These are phyloP conservation scores for Isoetes taiwanensis DNA, from an alignment of 75 land plant species.

Conservation along the genomic window DNA sequence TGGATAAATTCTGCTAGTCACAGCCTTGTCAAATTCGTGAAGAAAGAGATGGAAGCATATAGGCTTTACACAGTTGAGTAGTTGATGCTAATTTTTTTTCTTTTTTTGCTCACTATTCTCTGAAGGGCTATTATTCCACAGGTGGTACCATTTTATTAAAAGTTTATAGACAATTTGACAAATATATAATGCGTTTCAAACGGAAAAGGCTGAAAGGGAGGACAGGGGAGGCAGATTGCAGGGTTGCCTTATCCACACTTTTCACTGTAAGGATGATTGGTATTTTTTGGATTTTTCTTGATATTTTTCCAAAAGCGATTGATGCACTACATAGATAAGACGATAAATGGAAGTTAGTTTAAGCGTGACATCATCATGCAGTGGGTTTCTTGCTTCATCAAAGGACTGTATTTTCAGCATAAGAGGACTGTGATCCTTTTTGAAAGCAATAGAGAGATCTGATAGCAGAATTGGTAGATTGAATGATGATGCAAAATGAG, in stretches of 20 bases:
- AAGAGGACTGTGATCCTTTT: no score
- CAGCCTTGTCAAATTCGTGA: conserved; percentile 89
- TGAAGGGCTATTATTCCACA: conserved; percentile 13
- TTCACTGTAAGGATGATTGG: conserved; percentile 46
- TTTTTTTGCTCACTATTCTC: neutral
- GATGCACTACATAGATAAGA: no score
- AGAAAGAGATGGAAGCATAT: conserved; percentile 94
- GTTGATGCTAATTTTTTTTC: no score
- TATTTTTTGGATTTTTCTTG: no score
- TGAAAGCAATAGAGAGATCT: no score
- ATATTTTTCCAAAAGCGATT: no score
- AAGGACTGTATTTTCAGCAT: no score
- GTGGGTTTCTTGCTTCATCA: no score
- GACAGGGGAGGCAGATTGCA: conserved; percentile 85
- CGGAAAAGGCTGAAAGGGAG: conserved; percentile 96
- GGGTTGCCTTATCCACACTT: conserved; percentile 75
- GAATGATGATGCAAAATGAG: no score
- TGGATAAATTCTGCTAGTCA: conserved; percentile 97
- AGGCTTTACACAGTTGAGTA: conserved; percentile 74
- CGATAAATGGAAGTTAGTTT: no score
- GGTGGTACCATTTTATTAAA: conserved; percentile 92
- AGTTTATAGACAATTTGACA: conserved; percentile 88
- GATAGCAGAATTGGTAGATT: no score
- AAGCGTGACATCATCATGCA: no score
- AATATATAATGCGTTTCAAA: conserved; percentile 96